Percentiles rank a stretch among this genome's conserved stretches.
These are phyloP conservation scores for Echinosophora koreensis DNA, from an alignment of 306 rosid genomes.

Conservation along the genomic window DNA sequence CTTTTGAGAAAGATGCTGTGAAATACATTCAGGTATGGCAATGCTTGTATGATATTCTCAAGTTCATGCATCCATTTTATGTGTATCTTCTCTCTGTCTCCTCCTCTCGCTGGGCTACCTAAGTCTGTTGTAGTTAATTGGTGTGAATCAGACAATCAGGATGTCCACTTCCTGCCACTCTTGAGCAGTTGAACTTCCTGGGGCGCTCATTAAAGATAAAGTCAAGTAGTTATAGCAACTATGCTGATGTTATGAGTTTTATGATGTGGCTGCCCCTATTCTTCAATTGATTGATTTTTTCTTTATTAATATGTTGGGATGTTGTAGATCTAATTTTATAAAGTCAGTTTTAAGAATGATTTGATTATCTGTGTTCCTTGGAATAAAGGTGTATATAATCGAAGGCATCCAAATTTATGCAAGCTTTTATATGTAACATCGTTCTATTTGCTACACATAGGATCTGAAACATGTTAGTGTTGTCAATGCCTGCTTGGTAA, in stretches of 20 bases:
- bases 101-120: neutral
- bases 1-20: conserved; percentile 90
- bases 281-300: neutral
- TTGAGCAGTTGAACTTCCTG: neutral
- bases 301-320: neutral
- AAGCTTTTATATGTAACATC: neutral
- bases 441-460: neutral
- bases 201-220: neutral
- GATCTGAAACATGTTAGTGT: conserved; percentile 1
- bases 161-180: neutral
- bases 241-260: conserved; percentile 1
- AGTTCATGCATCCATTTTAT: neutral
- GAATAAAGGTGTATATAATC: neutral
- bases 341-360: neutral
- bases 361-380: neutral
- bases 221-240: neutral
- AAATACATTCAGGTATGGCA: conserved; percentile 87
- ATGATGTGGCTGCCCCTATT: neutral
- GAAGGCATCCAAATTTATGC: neutral
- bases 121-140: conserved; percentile 4
- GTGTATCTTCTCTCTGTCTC: neutral
- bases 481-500: neutral
- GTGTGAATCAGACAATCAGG: neutral
- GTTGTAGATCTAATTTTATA: neutral
- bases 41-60: conserved; percentile 23